Evolutionary conservation across 1,284 basidiomycete genomes (phyloP).

Genomic region (Blastosporella zonata): DNA sequence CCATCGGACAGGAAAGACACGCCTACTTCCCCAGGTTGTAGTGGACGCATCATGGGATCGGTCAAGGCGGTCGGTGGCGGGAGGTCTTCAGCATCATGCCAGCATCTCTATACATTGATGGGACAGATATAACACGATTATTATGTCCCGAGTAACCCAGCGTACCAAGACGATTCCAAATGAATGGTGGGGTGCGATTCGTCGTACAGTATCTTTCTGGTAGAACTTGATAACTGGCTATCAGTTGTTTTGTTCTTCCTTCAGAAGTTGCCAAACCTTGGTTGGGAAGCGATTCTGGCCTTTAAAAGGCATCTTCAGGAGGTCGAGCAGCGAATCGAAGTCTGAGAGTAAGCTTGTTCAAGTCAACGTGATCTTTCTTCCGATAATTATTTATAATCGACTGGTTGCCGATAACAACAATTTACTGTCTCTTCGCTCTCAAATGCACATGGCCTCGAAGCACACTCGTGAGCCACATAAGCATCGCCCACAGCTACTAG

Average conservation of each 20-base stretch:
- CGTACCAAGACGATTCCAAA: slow-evolving; percentile 56
- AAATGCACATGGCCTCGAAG: neutral
- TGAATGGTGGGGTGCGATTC: slow-evolving; percentile 38
- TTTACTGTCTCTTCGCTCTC: no score
- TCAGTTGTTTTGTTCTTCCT: neutral
- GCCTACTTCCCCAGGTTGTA: slow-evolving; percentile 79
- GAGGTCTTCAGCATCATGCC: slow-evolving; percentile 77
- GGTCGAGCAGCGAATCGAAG: neutral
- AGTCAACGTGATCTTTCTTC: no score
- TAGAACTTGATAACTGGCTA: slow-evolving; percentile 52
- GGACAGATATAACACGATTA: neutral
- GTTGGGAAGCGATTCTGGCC: slow-evolving; percentile 18
- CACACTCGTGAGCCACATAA: no score
- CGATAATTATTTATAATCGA: no score
- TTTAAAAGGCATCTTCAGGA: slow-evolving; percentile 14
- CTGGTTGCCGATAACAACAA: no score
- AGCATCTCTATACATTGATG: slow-evolving; percentile 56
- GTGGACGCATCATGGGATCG: slow-evolving; percentile 75
- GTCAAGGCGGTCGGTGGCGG: slow-evolving; percentile 40
- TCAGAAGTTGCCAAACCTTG: slow-evolving; percentile 21
- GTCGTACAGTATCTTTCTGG: slow-evolving; percentile 71
- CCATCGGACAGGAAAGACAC: slow-evolving; percentile 65
- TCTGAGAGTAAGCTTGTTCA: neutral
- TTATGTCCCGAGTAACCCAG: slow-evolving; percentile 4
- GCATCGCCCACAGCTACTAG: neutral